These are phyloP conservation scores for Nyssa sinensis DNA, from an alignment of 148 eudicot genomes.

Conservation along the genomic window DNA sequence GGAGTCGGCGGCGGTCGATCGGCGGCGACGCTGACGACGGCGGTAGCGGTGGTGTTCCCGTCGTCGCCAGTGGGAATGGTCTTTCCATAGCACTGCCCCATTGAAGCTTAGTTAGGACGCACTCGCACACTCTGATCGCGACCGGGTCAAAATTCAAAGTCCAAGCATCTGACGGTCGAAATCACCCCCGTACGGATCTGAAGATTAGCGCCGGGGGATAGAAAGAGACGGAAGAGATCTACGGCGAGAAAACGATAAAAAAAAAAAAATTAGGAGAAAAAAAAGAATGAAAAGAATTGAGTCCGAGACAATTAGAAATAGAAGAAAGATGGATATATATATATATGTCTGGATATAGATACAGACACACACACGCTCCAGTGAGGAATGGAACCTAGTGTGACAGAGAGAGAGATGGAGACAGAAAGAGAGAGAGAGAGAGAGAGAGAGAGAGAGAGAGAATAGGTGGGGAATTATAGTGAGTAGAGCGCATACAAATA, in stretches of 20 bases:
- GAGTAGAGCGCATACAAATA: no score
- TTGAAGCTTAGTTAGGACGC: conserved; percentile 14
- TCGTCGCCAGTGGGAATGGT: conserved; percentile 42
- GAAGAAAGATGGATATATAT: background rate
- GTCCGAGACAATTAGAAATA: conserved; percentile 10
- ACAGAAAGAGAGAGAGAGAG: conserved; percentile 4
- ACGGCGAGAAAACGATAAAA: conserved; percentile 31
- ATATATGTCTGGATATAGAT: background rate
- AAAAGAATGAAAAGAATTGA: conserved; percentile 29
- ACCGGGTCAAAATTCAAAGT: conserved; percentile 21
- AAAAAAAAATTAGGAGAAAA: no score
- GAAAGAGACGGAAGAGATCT: conserved; percentile 9
- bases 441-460: background rate
- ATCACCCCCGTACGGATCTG: conserved; percentile 12
- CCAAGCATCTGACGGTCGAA: conserved; percentile 23
- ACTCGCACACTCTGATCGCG: background rate
- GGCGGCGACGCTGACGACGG: conserved; percentile 13
- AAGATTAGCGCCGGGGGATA: conserved; percentile 8
- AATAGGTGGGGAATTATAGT: no score
- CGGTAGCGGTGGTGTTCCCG: conserved; percentile 14
- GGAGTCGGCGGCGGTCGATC: conserved; percentile 46
- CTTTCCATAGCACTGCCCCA: conserved; percentile 82
- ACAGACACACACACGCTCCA: background rate
- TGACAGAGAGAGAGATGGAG: conserved; percentile 13
- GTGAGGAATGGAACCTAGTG: conserved; percentile 2